Conservation (phyloP, 805 yeast genomes). For the Yarrowia sp. region DNA sequence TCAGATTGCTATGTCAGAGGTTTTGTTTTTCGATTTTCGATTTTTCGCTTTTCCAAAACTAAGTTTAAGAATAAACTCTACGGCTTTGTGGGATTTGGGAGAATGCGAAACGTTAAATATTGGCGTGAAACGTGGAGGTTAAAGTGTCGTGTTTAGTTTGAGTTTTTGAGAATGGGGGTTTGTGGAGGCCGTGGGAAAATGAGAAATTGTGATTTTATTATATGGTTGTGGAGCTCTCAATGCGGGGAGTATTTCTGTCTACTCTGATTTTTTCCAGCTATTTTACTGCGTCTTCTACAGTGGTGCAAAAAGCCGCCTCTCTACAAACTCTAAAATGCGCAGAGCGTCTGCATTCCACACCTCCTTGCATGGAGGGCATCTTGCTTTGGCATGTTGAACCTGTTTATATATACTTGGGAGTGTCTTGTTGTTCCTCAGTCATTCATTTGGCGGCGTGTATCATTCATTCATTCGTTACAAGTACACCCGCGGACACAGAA, state of each 20-base stretch:
- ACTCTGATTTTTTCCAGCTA: too few relatives aligned
- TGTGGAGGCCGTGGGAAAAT: background rate
- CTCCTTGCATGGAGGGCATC: conserved; percentile 22
- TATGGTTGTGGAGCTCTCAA: too few relatives aligned
- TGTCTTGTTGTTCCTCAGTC: too few relatives aligned
- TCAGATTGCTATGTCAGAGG: background rate
- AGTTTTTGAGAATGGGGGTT: background rate
- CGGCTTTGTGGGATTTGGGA: background rate
- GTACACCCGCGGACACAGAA: too few relatives aligned
- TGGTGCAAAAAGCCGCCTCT: too few relatives aligned
- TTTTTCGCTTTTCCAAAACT: background rate
- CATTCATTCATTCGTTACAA: background rate
- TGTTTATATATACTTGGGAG: conserved; percentile 10
- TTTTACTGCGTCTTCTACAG: too few relatives aligned
- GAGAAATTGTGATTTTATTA: too few relatives aligned
- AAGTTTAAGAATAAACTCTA: too few relatives aligned
- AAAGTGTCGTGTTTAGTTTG: conserved; percentile 7
- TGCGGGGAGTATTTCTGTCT: too few relatives aligned
- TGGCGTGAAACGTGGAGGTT: conserved; percentile 24
- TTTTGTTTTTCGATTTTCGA: background rate
- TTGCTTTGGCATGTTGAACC: conserved; percentile 9
- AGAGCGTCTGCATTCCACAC: conserved; percentile 22
- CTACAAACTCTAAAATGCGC: too few relatives aligned
- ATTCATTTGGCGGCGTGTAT: too few relatives aligned
- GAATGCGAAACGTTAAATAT: conserved; percentile 7